Base-by-base conservation (phyloP, 2,329 filamentous ascomycete species). In the Fusarium cicatricum region DNA sequence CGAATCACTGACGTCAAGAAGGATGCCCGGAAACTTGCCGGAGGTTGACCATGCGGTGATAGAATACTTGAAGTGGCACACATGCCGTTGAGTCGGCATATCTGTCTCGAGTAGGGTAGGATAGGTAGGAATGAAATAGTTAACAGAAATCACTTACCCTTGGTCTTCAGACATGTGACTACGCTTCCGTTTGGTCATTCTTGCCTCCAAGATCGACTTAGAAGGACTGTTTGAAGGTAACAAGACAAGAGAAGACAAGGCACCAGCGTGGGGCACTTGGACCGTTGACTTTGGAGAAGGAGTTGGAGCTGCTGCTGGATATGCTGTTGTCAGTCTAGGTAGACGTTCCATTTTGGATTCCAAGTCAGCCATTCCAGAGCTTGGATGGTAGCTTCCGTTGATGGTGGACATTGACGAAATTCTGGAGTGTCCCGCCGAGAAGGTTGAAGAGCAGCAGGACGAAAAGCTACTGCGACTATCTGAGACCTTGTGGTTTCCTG, bases 371-470 rank as follows among this genome's bases (percentile, higher is more conserved):
- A 74, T 58, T 6, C 74, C 68, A 10, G 71, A 64, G 12, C 68
- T 69, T 34, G 75, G 65, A 11, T 72, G 67, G 51, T 76, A 74
- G 8, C 74, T 69, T 10, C 78, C 77, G 44, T 78, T 78, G 17
- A 81, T 73, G 0, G 81, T 84, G 2, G 83, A 84, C 37, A 80
- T 74, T 1, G 82, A 85, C 2, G 83, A 84, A 43, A 83, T 75
- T 32, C 82, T 75, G 2, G 83, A 85, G 64, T 85, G 81, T 1
- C 75, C 73, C 12, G 73, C 71, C 2, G 80, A 82, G 37, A 73
- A 73, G 1, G 74, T 77, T 3, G 81, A 78, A 3, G 80, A 80
- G 15, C 76, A 75, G 64, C 79, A 79, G 2, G 79, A 82, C 3
- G 81, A 81, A 14, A 82, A 69, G 50, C 80, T 85, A 73, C 81